phyloP scores from a whole-genome alignment of 495 filamentous ascomycete genomes.

The Penicillium silybi region DNA sequence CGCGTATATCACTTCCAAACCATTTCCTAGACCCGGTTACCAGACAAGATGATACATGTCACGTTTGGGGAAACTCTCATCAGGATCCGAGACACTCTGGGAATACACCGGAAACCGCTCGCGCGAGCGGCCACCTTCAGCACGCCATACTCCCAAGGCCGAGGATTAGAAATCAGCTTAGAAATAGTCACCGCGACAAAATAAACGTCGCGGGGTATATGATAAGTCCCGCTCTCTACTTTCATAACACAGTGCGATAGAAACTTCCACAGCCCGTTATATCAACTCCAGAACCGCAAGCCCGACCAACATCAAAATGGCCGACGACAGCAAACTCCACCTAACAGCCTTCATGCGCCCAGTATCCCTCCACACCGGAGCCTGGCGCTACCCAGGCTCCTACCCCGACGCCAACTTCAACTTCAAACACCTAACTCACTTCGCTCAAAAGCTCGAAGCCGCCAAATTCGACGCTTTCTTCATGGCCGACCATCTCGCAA shows the following conservation, averaged over 20 bases:
- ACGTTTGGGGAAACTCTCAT: too few species aligned
- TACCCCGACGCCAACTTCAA: slow-evolving; percentile 59
- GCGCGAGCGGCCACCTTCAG: neutral
- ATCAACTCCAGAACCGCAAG: too few species aligned
- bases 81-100: too few species aligned
- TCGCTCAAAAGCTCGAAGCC: slow-evolving; percentile 52
- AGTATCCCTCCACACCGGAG: slow-evolving; percentile 53
- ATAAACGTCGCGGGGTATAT: neutral
- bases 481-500: slow-evolving; percentile 58
- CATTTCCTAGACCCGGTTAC: too few species aligned
- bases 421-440: slow-evolving; percentile 48
- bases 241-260: neutral
- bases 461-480: slow-evolving; percentile 62
- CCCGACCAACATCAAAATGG: slow-evolving; percentile 6
- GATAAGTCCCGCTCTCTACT: too few species aligned
- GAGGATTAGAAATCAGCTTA: slow-evolving; percentile 1
- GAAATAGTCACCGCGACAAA: neutral
- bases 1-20: too few species aligned
- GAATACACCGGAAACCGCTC: neutral
- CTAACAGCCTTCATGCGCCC: slow-evolving; percentile 59
- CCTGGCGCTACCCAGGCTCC: slow-evolving; percentile 54
- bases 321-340: slow-evolving; percentile 36
- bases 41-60: too few species aligned
- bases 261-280: too few species aligned
- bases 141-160: neutral